Percentiles rank a stretch among this genome's conserved stretches.
Conservation (phyloP, 306 rosid species). For the Begonia masoniana region DNA sequence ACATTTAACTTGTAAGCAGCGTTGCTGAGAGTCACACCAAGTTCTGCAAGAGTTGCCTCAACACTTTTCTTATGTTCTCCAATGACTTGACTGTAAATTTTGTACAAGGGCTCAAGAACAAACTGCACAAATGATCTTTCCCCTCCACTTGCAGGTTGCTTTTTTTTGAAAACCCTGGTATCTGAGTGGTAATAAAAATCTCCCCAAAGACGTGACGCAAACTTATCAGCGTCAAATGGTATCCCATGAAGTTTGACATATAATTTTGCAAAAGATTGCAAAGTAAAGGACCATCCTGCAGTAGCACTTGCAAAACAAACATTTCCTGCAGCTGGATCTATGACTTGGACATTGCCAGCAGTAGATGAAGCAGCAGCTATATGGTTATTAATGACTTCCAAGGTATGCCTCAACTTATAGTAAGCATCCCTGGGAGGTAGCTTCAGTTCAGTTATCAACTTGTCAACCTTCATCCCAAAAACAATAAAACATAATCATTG, state of each 20-base stretch:
- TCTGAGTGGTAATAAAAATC: conserved; percentile 76
- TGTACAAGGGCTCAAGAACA: conserved; percentile 85
- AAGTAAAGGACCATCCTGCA: conserved; percentile 96
- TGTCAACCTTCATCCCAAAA: conserved; percentile 58
- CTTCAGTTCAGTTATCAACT: conserved; percentile 88
- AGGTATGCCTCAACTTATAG: conserved; percentile 79
- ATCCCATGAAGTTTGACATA: conserved; percentile 85
- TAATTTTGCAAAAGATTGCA: conserved; percentile 84
- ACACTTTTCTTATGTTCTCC: conserved; percentile 98
- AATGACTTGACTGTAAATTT: conserved; percentile 90
- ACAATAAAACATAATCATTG: conserved; percentile 8
- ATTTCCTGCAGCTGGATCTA: conserved; percentile 89
- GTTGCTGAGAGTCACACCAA: conserved; percentile 89
- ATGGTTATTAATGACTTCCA: conserved; percentile 79
- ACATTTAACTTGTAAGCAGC: conserved; percentile 91
- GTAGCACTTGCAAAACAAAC: conserved; percentile 93
- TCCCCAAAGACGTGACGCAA: conserved; percentile 95
- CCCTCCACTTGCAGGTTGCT: conserved; percentile 80
- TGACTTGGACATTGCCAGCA: conserved; percentile 80
- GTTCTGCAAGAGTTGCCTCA: conserved; percentile 89
- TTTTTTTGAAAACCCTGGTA: conserved; percentile 62
- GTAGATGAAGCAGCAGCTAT: conserved; percentile 79
- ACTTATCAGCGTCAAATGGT: conserved; percentile 59
- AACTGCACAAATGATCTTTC: conserved; percentile 95
- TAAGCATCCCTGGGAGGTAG: conserved; percentile 96